Evolutionary conservation across 768 basidiomycete genomes (phyloP).

Genomic region (Trametopsis cervina): DNA sequence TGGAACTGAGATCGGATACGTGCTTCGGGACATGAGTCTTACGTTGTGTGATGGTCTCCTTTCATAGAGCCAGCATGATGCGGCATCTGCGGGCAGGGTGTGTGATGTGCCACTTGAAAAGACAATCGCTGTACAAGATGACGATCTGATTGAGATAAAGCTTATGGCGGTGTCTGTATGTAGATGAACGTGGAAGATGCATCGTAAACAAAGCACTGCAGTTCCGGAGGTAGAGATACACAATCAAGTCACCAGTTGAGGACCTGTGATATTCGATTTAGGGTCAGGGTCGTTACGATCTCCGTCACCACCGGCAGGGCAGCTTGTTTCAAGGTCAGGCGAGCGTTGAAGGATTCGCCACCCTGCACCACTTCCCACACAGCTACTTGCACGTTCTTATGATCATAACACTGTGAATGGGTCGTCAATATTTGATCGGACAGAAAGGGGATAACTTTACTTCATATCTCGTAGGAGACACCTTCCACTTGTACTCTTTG

Average conservation of each 20-base stretch:
- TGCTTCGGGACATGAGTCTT: conserved; percentile 4
- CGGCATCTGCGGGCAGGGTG: not conserved
- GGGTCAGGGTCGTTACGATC: conserved; percentile 64
- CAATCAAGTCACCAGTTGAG: conserved; percentile 43
- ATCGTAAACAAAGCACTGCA: not conserved
- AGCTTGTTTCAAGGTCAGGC: conserved; percentile 49
- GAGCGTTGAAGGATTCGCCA: conserved; percentile 50
- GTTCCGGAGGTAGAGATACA: not conserved
- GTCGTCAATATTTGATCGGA: not conserved
- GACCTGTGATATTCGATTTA: conserved; percentile 64
- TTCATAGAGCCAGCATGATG: not conserved
- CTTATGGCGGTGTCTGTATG: not conserved
- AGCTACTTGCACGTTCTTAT: conserved; percentile 47
- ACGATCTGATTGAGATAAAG: conserved; percentile 2
- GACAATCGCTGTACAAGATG: too few species aligned
- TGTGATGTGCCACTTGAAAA: not conserved
- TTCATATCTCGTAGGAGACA: conserved; percentile 59
- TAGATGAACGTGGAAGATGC: not conserved
- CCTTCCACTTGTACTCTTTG: conserved; percentile 71
- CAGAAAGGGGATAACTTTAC: conserved; percentile 27
- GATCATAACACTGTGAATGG: conserved; percentile 53
- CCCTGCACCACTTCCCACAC: conserved; percentile 60
- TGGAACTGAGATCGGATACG: conserved; percentile 18
- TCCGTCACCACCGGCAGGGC: conserved; percentile 66
- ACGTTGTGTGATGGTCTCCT: conserved; percentile 7